A percentile compares a stretch with the other conserved stretches of the same genome.
These are phyloP conservation scores for Dentipellis sp. DNA, from an alignment of 768 basidiomycete species.

Conservation along the genomic window DNA sequence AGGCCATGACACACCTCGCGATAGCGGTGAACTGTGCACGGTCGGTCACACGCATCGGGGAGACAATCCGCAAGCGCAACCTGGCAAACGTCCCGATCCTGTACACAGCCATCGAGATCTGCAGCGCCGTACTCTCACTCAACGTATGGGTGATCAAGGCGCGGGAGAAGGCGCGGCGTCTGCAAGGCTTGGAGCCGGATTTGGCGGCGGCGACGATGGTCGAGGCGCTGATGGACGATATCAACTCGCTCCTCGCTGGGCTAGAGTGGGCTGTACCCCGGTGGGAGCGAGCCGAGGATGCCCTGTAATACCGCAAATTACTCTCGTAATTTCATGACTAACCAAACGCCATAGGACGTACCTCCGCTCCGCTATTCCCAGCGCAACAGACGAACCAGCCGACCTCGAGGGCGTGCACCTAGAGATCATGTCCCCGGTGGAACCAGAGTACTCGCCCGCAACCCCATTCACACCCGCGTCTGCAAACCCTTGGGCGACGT, in stretches of 20 bases:
- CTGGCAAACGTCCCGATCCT: constrained; percentile 12
- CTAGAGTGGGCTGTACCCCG: constrained; percentile 11
- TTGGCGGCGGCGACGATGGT: not conserved
- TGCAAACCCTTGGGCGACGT: not conserved
- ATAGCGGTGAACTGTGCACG: constrained; percentile 10
- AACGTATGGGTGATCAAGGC: constrained; percentile 12
- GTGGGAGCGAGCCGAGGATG: constrained; percentile 12
- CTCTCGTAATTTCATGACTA: too few species aligned
- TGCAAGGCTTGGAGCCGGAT: not conserved
- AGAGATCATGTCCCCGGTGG: not conserved
- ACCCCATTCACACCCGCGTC: not conserved
- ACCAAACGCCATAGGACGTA: constrained; percentile 1
- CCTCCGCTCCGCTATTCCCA: constrained; percentile 8
- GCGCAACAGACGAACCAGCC: constrained; percentile 1
- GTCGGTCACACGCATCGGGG: constrained; percentile 6
- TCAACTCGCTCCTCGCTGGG: constrained; percentile 4
- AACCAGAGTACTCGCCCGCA: not conserved
- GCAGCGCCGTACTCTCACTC: constrained; percentile 8
- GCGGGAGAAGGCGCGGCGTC: not conserved
- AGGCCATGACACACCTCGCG: constrained; percentile 7
- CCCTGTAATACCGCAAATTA: constrained; percentile 1
- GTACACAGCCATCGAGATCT: constrained; percentile 8
- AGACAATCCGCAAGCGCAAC: constrained; percentile 5
- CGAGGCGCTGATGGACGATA: constrained; percentile 8
- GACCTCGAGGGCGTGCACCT: not conserved